These are phyloP conservation scores for Pseudozyma flocculosa DNA, from an alignment of 1,284 basidiomycete genomes.

Conservation along the genomic window DNA sequence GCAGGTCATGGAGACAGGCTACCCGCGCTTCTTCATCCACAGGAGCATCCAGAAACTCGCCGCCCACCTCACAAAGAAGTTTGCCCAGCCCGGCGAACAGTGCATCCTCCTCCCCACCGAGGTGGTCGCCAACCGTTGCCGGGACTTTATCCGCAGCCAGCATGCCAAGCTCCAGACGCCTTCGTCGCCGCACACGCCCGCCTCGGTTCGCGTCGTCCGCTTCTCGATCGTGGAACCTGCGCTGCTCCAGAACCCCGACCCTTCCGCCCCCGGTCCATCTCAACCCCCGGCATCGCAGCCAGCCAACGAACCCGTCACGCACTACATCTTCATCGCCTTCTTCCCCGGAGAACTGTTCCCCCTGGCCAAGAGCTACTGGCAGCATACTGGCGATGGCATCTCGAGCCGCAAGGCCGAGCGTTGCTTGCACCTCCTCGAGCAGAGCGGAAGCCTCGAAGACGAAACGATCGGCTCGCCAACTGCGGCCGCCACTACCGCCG, in stretches of 20 bases:
- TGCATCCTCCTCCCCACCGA: conserved; percentile 50
- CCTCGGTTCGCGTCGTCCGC: conserved; percentile 39
- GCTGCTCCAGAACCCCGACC: background rate
- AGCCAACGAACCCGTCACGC: conserved; percentile 10
- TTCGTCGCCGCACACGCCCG: background rate
- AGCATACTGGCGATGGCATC: conserved; percentile 87
- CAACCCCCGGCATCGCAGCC: background rate
- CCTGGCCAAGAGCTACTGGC: conserved; percentile 90
- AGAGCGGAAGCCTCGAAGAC: conserved; percentile 24
- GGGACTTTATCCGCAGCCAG: conserved; percentile 48
- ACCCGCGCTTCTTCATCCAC: conserved; percentile 95
- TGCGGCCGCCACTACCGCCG: background rate
- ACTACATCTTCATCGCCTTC: conserved; percentile 68
- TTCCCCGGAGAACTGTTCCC: conserved; percentile 69
- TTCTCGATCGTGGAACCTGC: conserved; percentile 33
- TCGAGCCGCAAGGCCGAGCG: conserved; percentile 83
- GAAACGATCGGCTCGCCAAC: conserved; percentile 1
- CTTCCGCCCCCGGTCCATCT: background rate
- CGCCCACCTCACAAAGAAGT: conserved; percentile 30
- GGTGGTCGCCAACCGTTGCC: conserved; percentile 41
- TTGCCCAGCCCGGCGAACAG: conserved; percentile 36
- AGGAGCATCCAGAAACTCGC: conserved; percentile 71
- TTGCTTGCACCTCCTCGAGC: conserved; percentile 63
- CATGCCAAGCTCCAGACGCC: conserved; percentile 1
- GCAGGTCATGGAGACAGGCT: conserved; percentile 85